Conservation (phyloP, 139 green algal genomes). For the Chlorella sp. region DNA sequence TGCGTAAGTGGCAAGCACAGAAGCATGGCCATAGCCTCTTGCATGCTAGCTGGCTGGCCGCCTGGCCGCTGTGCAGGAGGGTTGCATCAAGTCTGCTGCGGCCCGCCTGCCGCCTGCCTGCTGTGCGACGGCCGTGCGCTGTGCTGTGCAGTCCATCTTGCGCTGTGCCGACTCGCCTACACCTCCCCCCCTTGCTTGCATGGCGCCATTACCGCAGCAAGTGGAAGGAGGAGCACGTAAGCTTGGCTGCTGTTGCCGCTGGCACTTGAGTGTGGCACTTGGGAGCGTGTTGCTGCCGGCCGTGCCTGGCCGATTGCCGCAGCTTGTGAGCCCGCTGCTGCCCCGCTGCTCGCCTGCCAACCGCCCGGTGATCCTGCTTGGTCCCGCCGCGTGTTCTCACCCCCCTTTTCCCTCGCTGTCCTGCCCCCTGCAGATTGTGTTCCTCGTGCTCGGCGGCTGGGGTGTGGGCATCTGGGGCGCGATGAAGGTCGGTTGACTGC, state of each 20-base stretch:
- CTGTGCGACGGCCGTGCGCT: not conserved
- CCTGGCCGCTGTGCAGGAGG: no score
- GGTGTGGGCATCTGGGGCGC: conserved; percentile 55
- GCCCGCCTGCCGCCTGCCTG: no score
- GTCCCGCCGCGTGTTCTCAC: not conserved
- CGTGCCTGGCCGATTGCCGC: no score
- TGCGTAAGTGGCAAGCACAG: not conserved
- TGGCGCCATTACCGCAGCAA: no score
- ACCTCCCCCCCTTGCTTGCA: not conserved
- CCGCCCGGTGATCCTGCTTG: not conserved
- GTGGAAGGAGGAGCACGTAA: conserved; percentile 63
- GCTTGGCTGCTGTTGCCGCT: not conserved
- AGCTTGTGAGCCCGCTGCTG: no score
- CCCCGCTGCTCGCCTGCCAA: not conserved
- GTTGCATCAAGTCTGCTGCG: no score
- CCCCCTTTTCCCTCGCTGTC: not conserved
- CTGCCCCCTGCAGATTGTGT: conserved; percentile 43
- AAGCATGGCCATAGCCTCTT: no score
- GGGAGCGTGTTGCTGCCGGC: no score
- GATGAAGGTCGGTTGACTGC: conserved; percentile 37
- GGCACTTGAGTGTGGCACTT: no score
- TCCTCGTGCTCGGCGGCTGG: conserved; percentile 60
- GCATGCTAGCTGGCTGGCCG: no score
- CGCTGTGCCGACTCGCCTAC: not conserved
- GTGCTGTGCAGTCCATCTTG: no score